These are phyloP conservation scores for Melampsora americana DNA, from an alignment of 1,284 basidiomycete species.

Conservation along the genomic window DNA sequence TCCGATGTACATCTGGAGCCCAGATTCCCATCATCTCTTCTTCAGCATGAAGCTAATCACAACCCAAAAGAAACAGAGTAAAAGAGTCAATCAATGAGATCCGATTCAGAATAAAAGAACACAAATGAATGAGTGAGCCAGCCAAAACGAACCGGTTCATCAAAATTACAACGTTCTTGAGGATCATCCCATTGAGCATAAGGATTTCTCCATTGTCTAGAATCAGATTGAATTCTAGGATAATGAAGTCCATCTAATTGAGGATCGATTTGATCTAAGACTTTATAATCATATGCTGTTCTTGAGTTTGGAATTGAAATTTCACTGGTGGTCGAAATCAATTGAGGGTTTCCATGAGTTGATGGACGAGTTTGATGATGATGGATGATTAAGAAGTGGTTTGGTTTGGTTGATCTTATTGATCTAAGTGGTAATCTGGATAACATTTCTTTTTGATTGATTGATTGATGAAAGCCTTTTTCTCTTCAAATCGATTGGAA, in stretches of 20 bases:
- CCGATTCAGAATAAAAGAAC: too few species aligned
- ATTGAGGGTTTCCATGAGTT: too few species aligned
- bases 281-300: constrained; percentile 16
- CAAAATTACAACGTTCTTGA: constrained; percentile 29
- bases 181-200: constrained; percentile 39
- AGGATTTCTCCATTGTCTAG: constrained; percentile 39
- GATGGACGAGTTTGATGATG: too few species aligned
- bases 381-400: too few species aligned
- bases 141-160: constrained; percentile 19
- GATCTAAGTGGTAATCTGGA: too few species aligned
- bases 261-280: constrained; percentile 15
- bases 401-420: too few species aligned
- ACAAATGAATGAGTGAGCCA: too few species aligned
- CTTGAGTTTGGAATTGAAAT: constrained; percentile 6
- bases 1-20: constrained; percentile 32
- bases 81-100: too few species aligned
- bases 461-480: too few species aligned
- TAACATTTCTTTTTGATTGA: too few species aligned
- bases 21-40: constrained; percentile 38
- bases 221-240: constrained; percentile 11
- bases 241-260: constrained; percentile 31
- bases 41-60: constrained; percentile 28
- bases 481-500: too few species aligned
- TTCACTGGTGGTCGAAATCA: background rate
- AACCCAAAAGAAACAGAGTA: background rate